Evolutionary conservation across 768 basidiomycete genomes (phyloP).

Genomic region (Pleurotus djamor): DNA sequence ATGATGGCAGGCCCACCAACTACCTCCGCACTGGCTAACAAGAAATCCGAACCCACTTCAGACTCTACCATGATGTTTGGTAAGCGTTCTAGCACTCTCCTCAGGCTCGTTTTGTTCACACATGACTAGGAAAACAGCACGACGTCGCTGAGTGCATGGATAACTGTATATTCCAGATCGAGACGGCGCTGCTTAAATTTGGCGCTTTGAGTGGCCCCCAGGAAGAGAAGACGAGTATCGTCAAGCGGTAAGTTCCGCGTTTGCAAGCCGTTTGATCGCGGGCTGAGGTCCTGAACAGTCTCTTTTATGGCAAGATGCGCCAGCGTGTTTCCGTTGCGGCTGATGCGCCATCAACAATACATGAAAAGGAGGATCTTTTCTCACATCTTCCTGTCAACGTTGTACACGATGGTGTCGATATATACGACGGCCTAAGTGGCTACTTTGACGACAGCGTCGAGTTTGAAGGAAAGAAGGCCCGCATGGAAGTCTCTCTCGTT

Average conservation of each 20-base stretch:
- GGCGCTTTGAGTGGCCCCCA: slow-evolving; percentile 43
- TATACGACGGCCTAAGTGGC: slow-evolving; percentile 90
- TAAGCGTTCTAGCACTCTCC: slow-evolving; percentile 27
- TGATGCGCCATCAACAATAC: slow-evolving; percentile 52
- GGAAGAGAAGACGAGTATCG: slow-evolving; percentile 67
- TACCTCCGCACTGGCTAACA: slow-evolving; percentile 12
- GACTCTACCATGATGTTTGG: slow-evolving; percentile 92
- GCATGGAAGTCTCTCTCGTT: slow-evolving; percentile 84
- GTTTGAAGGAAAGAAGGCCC: slow-evolving; percentile 81
- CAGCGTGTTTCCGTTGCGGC: slow-evolving; percentile 42
- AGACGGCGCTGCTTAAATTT: slow-evolving; percentile 84
- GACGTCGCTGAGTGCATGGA: slow-evolving; percentile 99
- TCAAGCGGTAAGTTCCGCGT: slow-evolving; percentile 61
- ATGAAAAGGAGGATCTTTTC: slow-evolving; percentile 90
- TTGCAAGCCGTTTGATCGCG: background rate
- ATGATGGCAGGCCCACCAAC: slow-evolving; percentile 26
- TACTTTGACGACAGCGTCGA: slow-evolving; percentile 92
- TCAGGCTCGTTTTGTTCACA: slow-evolving; percentile 6
- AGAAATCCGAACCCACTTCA: slow-evolving; percentile 56
- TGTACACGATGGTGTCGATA: slow-evolving; percentile 81
- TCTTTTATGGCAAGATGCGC: slow-evolving; percentile 88
- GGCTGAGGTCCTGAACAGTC: slow-evolving; percentile 21
- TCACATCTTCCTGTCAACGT: slow-evolving; percentile 95
- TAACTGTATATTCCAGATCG: slow-evolving; percentile 98
- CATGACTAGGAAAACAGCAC: slow-evolving; percentile 79